phyloP scores from a whole-genome alignment of 192 early-diverging fungal genomes.

The Glomus cerebriforme region DNA sequence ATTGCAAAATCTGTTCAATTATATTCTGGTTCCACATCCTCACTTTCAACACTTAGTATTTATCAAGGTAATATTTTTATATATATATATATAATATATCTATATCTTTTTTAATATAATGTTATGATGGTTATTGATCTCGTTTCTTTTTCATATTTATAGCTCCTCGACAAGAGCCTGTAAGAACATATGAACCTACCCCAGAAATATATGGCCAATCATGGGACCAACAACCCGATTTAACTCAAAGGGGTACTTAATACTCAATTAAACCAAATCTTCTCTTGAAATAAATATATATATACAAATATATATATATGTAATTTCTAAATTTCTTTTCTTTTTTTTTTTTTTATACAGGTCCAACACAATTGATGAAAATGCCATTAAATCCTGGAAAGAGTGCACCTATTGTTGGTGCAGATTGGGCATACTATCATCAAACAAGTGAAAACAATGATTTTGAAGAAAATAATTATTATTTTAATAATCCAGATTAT shows the following conservation, averaged over 20 bases:
- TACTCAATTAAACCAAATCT: too few relatives aligned
- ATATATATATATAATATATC: not conserved
- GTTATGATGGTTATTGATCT: not conserved
- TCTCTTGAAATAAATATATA: too few relatives aligned
- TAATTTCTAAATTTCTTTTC: not conserved
- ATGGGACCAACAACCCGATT: not conserved
- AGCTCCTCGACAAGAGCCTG: not conserved
- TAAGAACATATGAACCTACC: not conserved
- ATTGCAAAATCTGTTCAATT: not conserved
- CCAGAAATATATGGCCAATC: not conserved
- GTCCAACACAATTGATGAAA: not conserved
- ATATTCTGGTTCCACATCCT: not conserved
- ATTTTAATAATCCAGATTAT: not conserved
- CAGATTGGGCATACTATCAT: not conserved
- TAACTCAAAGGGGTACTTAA: not conserved
- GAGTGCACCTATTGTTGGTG: not conserved
- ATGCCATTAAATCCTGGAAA: slow-evolving; percentile 11
- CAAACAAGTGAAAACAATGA: not conserved
- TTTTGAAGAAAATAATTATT: not conserved
- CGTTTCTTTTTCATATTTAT: not conserved
- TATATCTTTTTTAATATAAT: too few relatives aligned
- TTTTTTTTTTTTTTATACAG: too few relatives aligned
- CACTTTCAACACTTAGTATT: not conserved
- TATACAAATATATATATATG: too few relatives aligned
- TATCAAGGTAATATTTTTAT: not conserved